Conservation (phyloP, 208 protist species). For the Trypanosoma cruzi region DNA sequence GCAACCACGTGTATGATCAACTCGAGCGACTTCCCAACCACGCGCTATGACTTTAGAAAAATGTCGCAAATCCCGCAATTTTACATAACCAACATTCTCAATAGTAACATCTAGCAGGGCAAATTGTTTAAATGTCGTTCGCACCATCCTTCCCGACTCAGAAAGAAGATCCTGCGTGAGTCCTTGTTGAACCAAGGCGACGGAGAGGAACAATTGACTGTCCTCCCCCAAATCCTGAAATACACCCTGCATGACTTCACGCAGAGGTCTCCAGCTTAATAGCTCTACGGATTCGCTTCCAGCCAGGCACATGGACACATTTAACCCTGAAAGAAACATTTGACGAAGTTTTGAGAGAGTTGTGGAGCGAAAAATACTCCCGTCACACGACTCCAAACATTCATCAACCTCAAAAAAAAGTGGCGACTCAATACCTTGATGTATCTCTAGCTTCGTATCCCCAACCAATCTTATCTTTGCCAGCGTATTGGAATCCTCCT, state of each 20-base stretch:
- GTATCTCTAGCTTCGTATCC: conserved; percentile 43
- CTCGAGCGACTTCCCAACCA: conserved; percentile 8
- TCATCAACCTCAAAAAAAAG: conserved; percentile 73
- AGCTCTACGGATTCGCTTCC: conserved; percentile 38
- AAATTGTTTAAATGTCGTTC: conserved; percentile 18
- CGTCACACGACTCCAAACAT: conserved; percentile 41
- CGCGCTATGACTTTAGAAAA: conserved; percentile 24
- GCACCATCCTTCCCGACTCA: conserved; percentile 37
- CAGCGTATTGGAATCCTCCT: not conserved
- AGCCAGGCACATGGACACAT: conserved; percentile 54
- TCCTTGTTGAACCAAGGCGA: conserved; percentile 41
- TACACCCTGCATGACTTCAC: conserved; percentile 46
- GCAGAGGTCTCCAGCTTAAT: conserved; percentile 33
- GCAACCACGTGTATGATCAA: conserved; percentile 14
- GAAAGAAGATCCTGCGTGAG: conserved; percentile 52
- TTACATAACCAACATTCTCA: conserved; percentile 46
- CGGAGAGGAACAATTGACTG: conserved; percentile 46
- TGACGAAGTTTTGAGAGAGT: conserved; percentile 46
- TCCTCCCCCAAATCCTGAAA: conserved; percentile 34
- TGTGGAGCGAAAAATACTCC: conserved; percentile 40
- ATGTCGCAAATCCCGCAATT: conserved; percentile 20
- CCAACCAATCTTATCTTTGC: conserved; percentile 21
- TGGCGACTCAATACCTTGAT: conserved; percentile 28
- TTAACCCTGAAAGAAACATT: conserved; percentile 62
- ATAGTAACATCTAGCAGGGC: conserved; percentile 45